A percentile compares a stretch with the other conserved stretches of the same genome.
Evolutionary conservation across 139 green algal species (phyloP).

Genomic region (Chlorella sp.): DNA sequence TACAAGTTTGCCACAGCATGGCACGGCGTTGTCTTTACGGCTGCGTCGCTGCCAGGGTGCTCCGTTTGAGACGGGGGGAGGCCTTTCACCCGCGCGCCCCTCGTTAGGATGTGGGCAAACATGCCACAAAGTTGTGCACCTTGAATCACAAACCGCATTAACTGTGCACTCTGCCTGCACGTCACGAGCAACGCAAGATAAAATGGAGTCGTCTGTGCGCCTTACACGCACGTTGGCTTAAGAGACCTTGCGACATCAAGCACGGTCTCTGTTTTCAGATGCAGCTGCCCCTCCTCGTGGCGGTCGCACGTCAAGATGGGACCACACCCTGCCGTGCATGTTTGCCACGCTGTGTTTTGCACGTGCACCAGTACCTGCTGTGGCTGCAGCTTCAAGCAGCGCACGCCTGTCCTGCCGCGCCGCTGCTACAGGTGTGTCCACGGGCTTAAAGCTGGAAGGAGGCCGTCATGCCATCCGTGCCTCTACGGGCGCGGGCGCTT

Average conservation of each 20-base stretch:
- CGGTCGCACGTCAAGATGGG: slow-evolving; percentile 11
- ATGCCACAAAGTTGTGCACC: background rate
- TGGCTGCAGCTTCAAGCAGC: too few species aligned
- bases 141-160: too few species aligned
- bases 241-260: slow-evolving; percentile 8
- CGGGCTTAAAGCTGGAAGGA: too few species aligned
- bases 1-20: slow-evolving; percentile 17
- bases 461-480: too few species aligned
- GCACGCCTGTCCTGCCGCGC: too few species aligned
- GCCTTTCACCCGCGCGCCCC: background rate
- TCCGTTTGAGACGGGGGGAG: background rate
- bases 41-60: too few species aligned
- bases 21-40: background rate
- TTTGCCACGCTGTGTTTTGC: too few species aligned
- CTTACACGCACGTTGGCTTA: slow-evolving; percentile 4
- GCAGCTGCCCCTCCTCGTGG: background rate
- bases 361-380: too few species aligned
- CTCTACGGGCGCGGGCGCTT: too few species aligned
- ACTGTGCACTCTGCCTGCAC: too few species aligned
- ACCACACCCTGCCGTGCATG: slow-evolving; percentile 10
- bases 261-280: slow-evolving; percentile 13
- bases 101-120: background rate
- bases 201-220: background rate
- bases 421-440: too few species aligned
- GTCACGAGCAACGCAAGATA: background rate